Conservation (phyloP, 768 basidiomycete genomes). For the Lentinula boryana region DNA sequence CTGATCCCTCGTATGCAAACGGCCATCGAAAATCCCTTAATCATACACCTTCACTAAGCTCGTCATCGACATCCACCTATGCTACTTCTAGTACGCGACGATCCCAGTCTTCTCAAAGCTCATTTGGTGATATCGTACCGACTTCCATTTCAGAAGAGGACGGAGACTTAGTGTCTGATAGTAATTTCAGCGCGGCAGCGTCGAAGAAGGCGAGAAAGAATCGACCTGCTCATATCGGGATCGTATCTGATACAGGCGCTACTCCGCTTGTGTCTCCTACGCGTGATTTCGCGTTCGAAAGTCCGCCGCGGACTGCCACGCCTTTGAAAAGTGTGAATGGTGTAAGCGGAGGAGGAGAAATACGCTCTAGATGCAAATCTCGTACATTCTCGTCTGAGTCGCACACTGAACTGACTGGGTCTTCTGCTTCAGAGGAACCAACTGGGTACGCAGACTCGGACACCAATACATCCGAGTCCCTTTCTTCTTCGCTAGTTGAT, state of each 20-base stretch:
- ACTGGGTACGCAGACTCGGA: not conserved
- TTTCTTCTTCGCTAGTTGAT: slow-evolving; percentile 3
- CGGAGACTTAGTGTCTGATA: slow-evolving; percentile 20
- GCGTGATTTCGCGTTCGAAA: slow-evolving; percentile 27
- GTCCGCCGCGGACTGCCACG: not conserved
- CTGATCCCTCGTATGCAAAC: not conserved
- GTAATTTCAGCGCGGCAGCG: slow-evolving; percentile 8
- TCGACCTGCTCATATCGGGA: slow-evolving; percentile 23
- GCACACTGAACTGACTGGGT: not conserved
- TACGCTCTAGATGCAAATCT: slow-evolving; percentile 2
- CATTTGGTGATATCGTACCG: not conserved
- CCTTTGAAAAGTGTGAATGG: not conserved
- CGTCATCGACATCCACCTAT: slow-evolving; percentile 4
- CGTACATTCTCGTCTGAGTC: not conserved
- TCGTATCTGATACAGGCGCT: slow-evolving; percentile 44
- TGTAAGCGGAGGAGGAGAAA: not conserved
- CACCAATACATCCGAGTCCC: not conserved
- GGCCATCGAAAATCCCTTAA: not conserved
- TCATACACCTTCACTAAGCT: not conserved
- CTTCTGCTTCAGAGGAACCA: not conserved
- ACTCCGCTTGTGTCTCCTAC: slow-evolving; percentile 45
- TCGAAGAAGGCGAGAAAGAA: slow-evolving; percentile 15
- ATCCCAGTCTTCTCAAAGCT: slow-evolving; percentile 5
- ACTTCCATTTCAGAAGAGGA: not conserved
- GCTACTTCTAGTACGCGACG: slow-evolving; percentile 1